Evolutionary conservation across 1,284 basidiomycete species (phyloP).

Genomic region (Moesziomyces sp.): DNA sequence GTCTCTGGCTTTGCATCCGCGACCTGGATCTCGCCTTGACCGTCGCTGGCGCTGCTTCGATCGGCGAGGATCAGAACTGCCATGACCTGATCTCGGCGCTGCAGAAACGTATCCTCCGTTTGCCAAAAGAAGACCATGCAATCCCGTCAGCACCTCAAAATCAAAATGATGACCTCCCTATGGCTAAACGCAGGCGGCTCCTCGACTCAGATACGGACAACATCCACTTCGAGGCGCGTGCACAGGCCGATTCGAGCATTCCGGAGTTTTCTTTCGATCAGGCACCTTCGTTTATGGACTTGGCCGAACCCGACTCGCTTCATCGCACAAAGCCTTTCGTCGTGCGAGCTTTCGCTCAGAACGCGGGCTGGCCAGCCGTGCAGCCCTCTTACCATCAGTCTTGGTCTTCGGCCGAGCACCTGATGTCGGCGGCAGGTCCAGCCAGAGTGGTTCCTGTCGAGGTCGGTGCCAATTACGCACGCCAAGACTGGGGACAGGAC

Average conservation of each 20-base stretch:
- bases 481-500: constrained; percentile 82
- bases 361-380: constrained; percentile 77
- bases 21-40: constrained; percentile 83
- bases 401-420: constrained; percentile 67
- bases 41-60: constrained; percentile 75
- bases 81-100: constrained; percentile 68
- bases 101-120: constrained; percentile 4
- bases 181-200: constrained; percentile 8
- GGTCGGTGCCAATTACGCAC: constrained; percentile 84
- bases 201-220: neutral
- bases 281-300: constrained; percentile 32
- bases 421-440: constrained; percentile 70
- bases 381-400: constrained; percentile 68
- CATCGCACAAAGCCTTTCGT: constrained; percentile 75
- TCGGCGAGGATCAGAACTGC: constrained; percentile 29
- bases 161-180: neutral
- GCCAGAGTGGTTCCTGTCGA: constrained; percentile 91
- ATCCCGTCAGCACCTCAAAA: neutral
- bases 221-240: neutral
- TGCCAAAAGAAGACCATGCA: neutral
- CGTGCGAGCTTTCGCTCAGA: constrained; percentile 72
- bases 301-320: constrained; percentile 5
- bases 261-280: constrained; percentile 14
- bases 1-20: constrained; percentile 68
- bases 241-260: constrained; percentile 19